These are phyloP conservation scores for Scopulariopsis brevicaulis DNA, from an alignment of 2,329 filamentous ascomycete genomes.

Conservation along the genomic window DNA sequence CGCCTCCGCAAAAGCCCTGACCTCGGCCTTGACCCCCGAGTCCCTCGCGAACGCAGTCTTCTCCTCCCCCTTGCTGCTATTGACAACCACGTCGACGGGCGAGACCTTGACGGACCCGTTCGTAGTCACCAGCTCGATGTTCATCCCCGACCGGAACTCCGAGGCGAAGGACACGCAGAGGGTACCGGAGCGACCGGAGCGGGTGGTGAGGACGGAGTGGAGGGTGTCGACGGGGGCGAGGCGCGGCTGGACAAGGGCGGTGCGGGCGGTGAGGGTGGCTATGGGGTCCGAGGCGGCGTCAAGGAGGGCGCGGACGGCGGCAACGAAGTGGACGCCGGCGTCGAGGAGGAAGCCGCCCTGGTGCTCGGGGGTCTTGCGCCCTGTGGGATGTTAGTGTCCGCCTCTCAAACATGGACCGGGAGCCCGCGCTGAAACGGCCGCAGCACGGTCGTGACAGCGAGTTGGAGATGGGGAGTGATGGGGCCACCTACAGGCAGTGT, in stretches of 20 bases:
- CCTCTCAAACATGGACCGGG: too few species aligned
- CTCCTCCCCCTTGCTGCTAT: constrained; percentile 16
- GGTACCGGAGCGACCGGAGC: constrained; percentile 42
- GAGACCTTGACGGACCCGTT: constrained; percentile 39
- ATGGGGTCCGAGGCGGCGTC: constrained; percentile 27
- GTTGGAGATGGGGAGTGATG: too few species aligned
- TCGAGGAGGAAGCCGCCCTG: constrained; percentile 71
- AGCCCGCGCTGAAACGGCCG: too few species aligned
- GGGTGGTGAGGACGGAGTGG: constrained; percentile 43
- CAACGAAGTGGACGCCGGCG: constrained; percentile 62
- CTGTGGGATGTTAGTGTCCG: background rate
- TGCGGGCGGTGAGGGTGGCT: constrained; percentile 39
- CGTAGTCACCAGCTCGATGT: constrained; percentile 47
- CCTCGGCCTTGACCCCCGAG: constrained; percentile 45
- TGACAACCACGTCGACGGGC: constrained; percentile 30
- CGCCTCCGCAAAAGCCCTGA: constrained; percentile 47
- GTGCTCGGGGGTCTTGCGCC: constrained; percentile 59
- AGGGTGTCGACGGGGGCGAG: constrained; percentile 58
- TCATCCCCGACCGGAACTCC: constrained; percentile 32
- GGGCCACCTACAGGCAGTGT: constrained; percentile 32
- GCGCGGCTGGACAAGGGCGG: constrained; percentile 39
- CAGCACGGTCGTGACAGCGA: too few species aligned
- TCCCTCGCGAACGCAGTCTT: constrained; percentile 33
- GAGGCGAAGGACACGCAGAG: constrained; percentile 48
- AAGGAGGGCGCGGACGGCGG: constrained; percentile 49